A percentile compares a stretch with the other conserved stretches of the same genome.
These are phyloP conservation scores for Pholiota adiposa DNA, from an alignment of 1,284 basidiomycete genomes.

Conservation along the genomic window DNA sequence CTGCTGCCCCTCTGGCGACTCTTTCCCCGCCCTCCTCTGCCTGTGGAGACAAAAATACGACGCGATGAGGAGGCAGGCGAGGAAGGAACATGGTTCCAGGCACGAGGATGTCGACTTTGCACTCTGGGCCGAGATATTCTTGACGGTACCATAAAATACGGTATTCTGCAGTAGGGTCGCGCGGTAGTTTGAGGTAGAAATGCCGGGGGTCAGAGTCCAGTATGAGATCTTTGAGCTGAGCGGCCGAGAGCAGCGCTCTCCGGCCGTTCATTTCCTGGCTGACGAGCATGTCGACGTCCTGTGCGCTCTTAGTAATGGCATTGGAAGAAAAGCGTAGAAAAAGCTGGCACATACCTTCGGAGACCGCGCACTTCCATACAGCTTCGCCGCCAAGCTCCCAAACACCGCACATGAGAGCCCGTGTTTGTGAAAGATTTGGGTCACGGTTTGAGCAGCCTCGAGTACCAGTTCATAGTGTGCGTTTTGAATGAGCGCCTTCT, in stretches of 20 bases:
- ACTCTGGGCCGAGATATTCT: conserved; percentile 26
- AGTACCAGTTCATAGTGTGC: conserved; percentile 31
- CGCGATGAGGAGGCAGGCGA: conserved; percentile 15
- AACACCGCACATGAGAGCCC: conserved; percentile 35
- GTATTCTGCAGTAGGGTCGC: conserved; percentile 33
- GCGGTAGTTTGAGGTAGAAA: conserved; percentile 36
- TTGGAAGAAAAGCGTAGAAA: background rate
- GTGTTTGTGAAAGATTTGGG: conserved; percentile 27
- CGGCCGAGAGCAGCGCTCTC: conserved; percentile 13
- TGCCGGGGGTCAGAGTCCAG: conserved; percentile 25
- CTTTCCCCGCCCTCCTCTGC: background rate
- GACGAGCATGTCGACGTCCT: conserved; percentile 44
- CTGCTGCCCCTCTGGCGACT: too few relatives aligned
- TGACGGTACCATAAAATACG: conserved; percentile 33
- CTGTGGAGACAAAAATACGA: background rate
- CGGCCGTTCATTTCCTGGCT: conserved; percentile 26
- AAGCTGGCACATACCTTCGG: conserved; percentile 41
- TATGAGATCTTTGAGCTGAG: conserved; percentile 27
- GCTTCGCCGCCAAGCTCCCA: conserved; percentile 39
- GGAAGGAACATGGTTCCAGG: conserved; percentile 34
- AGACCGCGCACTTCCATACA: conserved; percentile 38
- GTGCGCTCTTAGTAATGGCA: background rate
- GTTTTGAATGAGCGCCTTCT: conserved; percentile 24
- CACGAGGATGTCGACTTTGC: conserved; percentile 38
- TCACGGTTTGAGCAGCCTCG: conserved; percentile 31